A percentile compares a stretch with the other conserved stretches of the same genome.
Evolutionary conservation across 1,139 yeast genomes (phyloP).

Genomic region (Eremothecium gossypii): DNA sequence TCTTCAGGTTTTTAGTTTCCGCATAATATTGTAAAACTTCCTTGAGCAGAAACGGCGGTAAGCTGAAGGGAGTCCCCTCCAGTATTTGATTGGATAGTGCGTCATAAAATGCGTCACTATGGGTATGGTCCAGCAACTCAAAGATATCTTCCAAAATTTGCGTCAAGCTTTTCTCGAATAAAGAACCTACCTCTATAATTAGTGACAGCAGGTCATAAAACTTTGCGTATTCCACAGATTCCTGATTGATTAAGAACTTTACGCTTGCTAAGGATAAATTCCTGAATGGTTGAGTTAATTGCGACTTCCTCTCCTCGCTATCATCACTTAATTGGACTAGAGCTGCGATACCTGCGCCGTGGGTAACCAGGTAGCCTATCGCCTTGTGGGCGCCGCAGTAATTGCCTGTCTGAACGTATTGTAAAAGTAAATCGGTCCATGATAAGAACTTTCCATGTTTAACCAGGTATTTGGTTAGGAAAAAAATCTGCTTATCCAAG

Average conservation of each 20-base stretch:
- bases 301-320: conserved; percentile 35
- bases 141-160: conserved; percentile 41
- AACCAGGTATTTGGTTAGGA: conserved; percentile 21
- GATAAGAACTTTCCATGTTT: conserved; percentile 22
- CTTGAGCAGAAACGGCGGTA: conserved; percentile 58
- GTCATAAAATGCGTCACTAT: conserved; percentile 37
- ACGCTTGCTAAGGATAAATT: conserved; percentile 36
- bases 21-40: conserved; percentile 47
- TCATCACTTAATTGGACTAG: conserved; percentile 23
- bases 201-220: conserved; percentile 11
- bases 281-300: conserved; percentile 47
- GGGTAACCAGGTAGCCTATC: conserved; percentile 40
- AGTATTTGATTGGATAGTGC: conserved; percentile 43
- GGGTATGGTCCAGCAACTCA: conserved; percentile 34
- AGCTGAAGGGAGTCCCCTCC: conserved; percentile 35
- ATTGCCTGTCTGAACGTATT: conserved; percentile 24
- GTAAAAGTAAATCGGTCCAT: conserved; percentile 27
- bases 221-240: conserved; percentile 8
- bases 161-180: conserved; percentile 18
- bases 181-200: conserved; percentile 9
- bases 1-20: conserved; percentile 34
- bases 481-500: conserved; percentile 13
- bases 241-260: conserved; percentile 15
- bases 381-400: conserved; percentile 34
- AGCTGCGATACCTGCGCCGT: conserved; percentile 25